Percentiles rank a stretch among this genome's conserved stretches.
Evolutionary conservation across 257 asterid genomes (phyloP).

Genomic region (Verbena officinalis): DNA sequence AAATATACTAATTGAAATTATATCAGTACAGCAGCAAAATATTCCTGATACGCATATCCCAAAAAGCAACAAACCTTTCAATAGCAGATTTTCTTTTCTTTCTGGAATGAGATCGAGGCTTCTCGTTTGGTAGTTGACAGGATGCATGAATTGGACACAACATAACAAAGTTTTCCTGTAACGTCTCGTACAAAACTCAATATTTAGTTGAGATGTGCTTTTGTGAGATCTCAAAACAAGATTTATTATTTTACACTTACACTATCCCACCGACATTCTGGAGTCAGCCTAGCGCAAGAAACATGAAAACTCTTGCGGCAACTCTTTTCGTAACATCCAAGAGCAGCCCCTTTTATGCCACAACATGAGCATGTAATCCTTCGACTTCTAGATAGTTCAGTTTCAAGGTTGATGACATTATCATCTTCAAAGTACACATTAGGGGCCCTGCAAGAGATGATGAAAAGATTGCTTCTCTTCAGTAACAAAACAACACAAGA

Average conservation of each 20-base stretch:
- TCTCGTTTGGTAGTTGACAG: conserved; percentile 64
- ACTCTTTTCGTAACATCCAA: conserved; percentile 84
- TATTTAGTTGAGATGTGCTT: conserved; percentile 9
- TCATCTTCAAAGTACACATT: conserved; percentile 80
- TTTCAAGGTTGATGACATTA: conserved; percentile 68
- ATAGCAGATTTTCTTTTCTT: conserved; percentile 41
- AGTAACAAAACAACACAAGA: conserved; percentile 6
- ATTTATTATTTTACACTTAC: conserved; percentile 40
- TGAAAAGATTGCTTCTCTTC: no score
- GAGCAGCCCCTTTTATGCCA: conserved; percentile 92
- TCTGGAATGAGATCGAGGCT: conserved; percentile 43
- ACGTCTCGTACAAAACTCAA: conserved; percentile 19
- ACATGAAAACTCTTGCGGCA: conserved; percentile 94
- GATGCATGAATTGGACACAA: conserved; percentile 81
- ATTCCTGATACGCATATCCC: neutral
- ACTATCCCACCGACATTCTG: conserved; percentile 87
- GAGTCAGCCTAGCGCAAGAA: conserved; percentile 87
- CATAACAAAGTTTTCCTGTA: conserved; percentile 87
- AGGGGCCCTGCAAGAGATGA: conserved; percentile 81
- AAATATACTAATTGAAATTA: neutral
- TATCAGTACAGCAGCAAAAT: conserved; percentile 12
- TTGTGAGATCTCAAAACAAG: neutral
- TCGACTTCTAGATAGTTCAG: conserved; percentile 81
- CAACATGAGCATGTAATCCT: conserved; percentile 79
- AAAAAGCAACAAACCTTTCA: conserved; percentile 47